Evolutionary conservation across 2,329 filamentous ascomycete genomes (phyloP), one percentile per base, ranked within the genome.

Genomic region (Paramyrothecium roridum): DNA sequence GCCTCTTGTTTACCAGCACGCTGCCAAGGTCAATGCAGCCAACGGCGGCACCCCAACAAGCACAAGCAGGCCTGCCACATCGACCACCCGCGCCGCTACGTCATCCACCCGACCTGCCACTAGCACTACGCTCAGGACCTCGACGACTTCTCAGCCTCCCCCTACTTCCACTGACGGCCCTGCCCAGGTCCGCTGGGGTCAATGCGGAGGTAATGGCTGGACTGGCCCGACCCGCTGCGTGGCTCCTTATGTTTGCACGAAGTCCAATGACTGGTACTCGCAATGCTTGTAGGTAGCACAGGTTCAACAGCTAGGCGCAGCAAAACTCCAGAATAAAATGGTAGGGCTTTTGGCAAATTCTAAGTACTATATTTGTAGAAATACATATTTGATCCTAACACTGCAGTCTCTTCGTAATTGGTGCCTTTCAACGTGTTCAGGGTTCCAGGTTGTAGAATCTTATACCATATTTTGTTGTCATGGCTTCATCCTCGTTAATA

Each of bases 1-100:
- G 60, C 54, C 65, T 17, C 59, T 80, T 26, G 71, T 80, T 3
- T 78, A 77, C 56, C 65, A 75, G 52, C 76, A 80, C 55, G 77
- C 76, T 1, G 70, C 68, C 59, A 70, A 65, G 21, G 69, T 79
- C 57, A 71, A 76, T 33, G 48, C 48, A 7, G 12, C 26, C 22
- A 50, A 33, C 20, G 46, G 46, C 23, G 48, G 48, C n/a, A 30
- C 22, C 17, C 48, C 48, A 8, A 26, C 46, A 48, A 43, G 37
- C 37, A 43, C 37, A 13, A 43, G 13, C 13, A 16, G 12, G 13
- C n/a, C 37, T 43, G 6, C 37, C 16, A 43, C 37, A 6, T 43
- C 37, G n/a, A 43, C 37, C 7, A 43, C 37, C 4, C 37, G 37
- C 4, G 3, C 23, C 33, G 17, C 48, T 8, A 50, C 48, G 8